These are phyloP conservation scores for Benincasa hispida DNA, from an alignment of 306 rosid species.

Conservation along the genomic window DNA sequence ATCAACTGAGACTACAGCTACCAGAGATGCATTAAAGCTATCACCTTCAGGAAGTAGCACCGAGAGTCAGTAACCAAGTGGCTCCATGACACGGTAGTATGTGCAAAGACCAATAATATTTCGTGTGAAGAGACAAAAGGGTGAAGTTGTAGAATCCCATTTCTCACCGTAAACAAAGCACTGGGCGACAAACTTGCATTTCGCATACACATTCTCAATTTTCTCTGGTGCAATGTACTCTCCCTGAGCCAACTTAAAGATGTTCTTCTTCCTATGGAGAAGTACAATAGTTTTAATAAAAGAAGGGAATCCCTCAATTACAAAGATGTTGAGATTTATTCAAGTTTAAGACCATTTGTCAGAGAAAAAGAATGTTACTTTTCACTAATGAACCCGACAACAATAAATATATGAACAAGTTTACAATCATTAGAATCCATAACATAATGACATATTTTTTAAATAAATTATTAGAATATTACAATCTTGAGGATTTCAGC, in stretches of 20 bases:
- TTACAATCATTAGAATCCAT: neutral
- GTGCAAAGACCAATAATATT: neutral
- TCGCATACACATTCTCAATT: slow-evolving; percentile 84
- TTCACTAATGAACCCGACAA: neutral
- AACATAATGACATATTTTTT: neutral
- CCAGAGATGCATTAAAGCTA: slow-evolving; percentile 80
- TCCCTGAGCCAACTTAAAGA: slow-evolving; percentile 99
- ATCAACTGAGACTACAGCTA: slow-evolving; percentile 75
- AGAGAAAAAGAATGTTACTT: neutral
- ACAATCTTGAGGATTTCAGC: neutral
- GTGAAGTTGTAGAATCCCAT: neutral
- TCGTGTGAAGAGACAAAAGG: neutral
- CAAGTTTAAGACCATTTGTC: neutral
- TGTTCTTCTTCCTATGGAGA: slow-evolving; percentile 72
- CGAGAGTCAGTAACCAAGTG: slow-evolving; percentile 16
- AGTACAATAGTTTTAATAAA: neutral
- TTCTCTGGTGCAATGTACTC: slow-evolving; percentile 99
- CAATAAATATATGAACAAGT: neutral
- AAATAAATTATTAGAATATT: neutral
- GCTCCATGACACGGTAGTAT: neutral
- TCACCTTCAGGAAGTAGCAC: slow-evolving; percentile 41
- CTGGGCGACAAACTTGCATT: slow-evolving; percentile 76
- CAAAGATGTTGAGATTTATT: neutral
- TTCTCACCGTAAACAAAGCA: slow-evolving; percentile 85
- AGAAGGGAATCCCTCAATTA: neutral